phyloP scores from a whole-genome alignment of 2,329 filamentous ascomycete species.

The Zasmidium citrigriseum region DNA sequence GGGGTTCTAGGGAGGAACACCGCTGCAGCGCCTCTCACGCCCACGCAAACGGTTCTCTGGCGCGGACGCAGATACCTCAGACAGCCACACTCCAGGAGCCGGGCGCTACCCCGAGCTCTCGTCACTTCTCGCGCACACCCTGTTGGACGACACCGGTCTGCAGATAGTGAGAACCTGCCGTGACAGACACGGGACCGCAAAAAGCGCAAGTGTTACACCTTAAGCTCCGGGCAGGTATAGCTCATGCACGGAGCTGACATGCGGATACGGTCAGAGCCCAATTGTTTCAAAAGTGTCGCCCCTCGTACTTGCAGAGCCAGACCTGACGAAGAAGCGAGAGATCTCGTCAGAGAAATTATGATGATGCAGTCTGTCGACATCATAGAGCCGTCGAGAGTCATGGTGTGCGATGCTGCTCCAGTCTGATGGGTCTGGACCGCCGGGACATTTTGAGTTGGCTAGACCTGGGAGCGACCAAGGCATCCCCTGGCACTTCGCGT shows the following conservation, averaged over 20 bases:
- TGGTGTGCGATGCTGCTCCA: background rate
- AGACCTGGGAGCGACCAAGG: constrained; percentile 13
- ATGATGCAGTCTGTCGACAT: background rate
- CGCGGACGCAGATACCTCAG: background rate
- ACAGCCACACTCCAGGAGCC: background rate
- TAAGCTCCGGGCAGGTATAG: background rate
- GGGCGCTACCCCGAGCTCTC: background rate
- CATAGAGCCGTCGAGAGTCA: background rate
- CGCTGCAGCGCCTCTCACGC: background rate
- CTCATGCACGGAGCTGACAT: background rate
- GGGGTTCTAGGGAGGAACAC: background rate
- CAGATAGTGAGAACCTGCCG: background rate
- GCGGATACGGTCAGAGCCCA: background rate
- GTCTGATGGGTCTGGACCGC: background rate
- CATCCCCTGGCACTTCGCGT: constrained; percentile 9
- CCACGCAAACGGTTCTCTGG: background rate
- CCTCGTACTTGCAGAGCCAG: background rate
- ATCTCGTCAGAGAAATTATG: background rate
- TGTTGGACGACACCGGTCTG: background rate
- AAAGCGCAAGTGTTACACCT: background rate
- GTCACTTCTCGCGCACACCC: background rate
- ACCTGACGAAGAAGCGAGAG: background rate
- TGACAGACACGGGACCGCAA: background rate
- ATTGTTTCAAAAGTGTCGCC: background rate
- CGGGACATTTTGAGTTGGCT: constrained; percentile 11